These are phyloP conservation scores for Pseudoperonospora humuli DNA, from an alignment of 352 stramenopile genomes.

Conservation along the genomic window DNA sequence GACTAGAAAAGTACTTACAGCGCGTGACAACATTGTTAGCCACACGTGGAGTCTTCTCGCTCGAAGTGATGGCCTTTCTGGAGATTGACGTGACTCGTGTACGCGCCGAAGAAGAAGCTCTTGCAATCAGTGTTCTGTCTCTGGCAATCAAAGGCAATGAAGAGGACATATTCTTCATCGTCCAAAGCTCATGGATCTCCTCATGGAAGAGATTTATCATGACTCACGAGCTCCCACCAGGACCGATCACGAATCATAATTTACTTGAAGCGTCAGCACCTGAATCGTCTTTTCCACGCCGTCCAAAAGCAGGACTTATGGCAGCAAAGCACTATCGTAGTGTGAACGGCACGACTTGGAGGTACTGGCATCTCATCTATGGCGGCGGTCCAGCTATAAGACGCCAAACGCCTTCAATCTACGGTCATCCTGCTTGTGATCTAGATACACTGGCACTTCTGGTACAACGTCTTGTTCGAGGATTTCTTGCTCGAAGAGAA, in stretches of 20 bases:
- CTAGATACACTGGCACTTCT: slow-evolving; percentile 25
- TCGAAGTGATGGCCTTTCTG: slow-evolving; percentile 65
- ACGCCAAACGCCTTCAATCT: slow-evolving; percentile 39
- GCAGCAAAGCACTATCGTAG: slow-evolving; percentile 42
- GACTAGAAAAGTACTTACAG: slow-evolving; percentile 38
- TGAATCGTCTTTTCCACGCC: slow-evolving; percentile 1
- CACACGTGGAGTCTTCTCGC: slow-evolving; percentile 42
- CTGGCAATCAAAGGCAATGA: slow-evolving; percentile 5
- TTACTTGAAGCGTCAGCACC: slow-evolving; percentile 9
- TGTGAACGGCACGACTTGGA: slow-evolving; percentile 47
- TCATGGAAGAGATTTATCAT: slow-evolving; percentile 39
- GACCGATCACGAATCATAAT: slow-evolving; percentile 17
- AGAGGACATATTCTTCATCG: slow-evolving; percentile 29
- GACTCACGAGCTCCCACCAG: slow-evolving; percentile 9
- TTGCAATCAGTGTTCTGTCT: slow-evolving; percentile 34
- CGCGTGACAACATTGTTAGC: slow-evolving; percentile 47
- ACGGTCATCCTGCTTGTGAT: slow-evolving; percentile 30
- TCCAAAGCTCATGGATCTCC: slow-evolving; percentile 33
- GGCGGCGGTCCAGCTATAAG: slow-evolving; percentile 38
- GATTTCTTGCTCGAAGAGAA: slow-evolving; percentile 33
- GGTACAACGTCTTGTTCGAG: slow-evolving; percentile 42
- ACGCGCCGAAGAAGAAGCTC: slow-evolving; percentile 51
- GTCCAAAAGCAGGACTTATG: slow-evolving; percentile 31
- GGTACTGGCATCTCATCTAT: slow-evolving; percentile 42
- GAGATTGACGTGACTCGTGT: slow-evolving; percentile 46